Conservation (phyloP, 1,284 basidiomycete genomes). For the Pseudozyma pruni region DNA sequence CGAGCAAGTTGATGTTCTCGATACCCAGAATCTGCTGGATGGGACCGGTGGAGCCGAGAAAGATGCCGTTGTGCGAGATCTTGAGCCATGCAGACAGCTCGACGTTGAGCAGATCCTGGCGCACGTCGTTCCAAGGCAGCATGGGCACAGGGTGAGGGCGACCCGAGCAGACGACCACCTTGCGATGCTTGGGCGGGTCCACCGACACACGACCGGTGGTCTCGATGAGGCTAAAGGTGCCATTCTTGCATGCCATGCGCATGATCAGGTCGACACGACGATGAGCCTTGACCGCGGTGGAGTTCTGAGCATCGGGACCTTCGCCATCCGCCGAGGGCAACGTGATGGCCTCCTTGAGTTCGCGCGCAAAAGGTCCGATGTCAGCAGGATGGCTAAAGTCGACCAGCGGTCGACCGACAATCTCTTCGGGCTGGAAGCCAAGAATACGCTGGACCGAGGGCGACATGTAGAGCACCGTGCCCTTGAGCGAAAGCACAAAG, state of each 20-base stretch:
- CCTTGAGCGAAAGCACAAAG: constrained; percentile 84
- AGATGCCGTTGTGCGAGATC: constrained; percentile 51
- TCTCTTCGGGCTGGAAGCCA: constrained; percentile 73
- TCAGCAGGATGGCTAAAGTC: constrained; percentile 88
- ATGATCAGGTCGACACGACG: constrained; percentile 46
- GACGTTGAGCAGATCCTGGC: constrained; percentile 21
- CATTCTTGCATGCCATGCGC: constrained; percentile 45
- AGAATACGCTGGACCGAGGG: constrained; percentile 68
- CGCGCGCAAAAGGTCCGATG: constrained; percentile 87
- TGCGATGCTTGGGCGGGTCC: constrained; percentile 51
- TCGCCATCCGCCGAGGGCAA: constrained; percentile 24
- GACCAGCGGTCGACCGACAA: constrained; percentile 80
- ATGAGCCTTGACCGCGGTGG: constrained; percentile 29
- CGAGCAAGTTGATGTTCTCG: constrained; percentile 41
- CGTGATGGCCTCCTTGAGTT: constrained; percentile 79
- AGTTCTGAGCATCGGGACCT: constrained; percentile 18
- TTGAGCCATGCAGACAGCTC: constrained; percentile 47
- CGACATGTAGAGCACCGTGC: constrained; percentile 88
- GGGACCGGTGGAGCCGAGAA: constrained; percentile 43
- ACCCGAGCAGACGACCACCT: constrained; percentile 48
- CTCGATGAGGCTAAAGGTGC: constrained; percentile 42
- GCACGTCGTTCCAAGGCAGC: constrained; percentile 49
- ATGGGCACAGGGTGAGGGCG: constrained; percentile 48
- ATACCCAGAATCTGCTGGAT: constrained; percentile 45
- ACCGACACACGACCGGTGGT: constrained; percentile 45